Base-by-base conservation (phyloP, 2,329 filamentous ascomycete species). In the Zopfia rhizophila region DNA sequence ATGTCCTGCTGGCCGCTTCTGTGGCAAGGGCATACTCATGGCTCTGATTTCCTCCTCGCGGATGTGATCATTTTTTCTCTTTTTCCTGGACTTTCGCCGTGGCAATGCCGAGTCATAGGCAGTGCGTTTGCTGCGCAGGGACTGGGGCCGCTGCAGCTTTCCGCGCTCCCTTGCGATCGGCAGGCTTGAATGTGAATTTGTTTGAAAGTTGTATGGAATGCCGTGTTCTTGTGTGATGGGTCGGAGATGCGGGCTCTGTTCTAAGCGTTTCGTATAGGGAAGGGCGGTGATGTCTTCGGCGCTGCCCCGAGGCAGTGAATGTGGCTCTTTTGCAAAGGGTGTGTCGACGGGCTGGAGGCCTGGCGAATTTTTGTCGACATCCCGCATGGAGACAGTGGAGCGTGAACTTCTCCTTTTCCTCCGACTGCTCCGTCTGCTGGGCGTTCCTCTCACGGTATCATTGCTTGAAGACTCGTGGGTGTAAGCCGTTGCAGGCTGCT, bases 21-120 rank as follows among this genome's bases (percentile, higher is more conserved):
- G 75, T 5, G 89, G 85, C 56, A 87, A 82, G 2, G 81, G 79
- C 50, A 84, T 83, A 63, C 84, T 89, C 88, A 97, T 90, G 41
- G 90, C 86, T 66, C 87, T 89, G 65, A 97, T 91, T 72, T 96
- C 91, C 52, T 90, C 90, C 72, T 96, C 92, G 45, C 93, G 83
- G 47, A 88, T 81, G 65, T 85, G 83, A 53, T 95, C 89, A 58
- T 87, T 86, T 61, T 87, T 86, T 60, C 87, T 84, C 73, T 90
- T 69, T 56, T 72, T 95, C 76, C 85, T 91, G 28, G 88, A 88
- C 64, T 85, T 90, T 51, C 87, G 86, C 48, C 86, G 83, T 38
- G 83, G 73, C 19, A 87, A 73, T 17, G 77, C 70, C 5, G 76
- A 76, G 38, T 85, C 82, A 55, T 81, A 79, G 45, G 79, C 79